A percentile compares a stretch with the other conserved stretches of the same genome.
These are phyloP conservation scores for Leccinum fibrillosum DNA, from an alignment of 768 basidiomycete genomes.

Conservation along the genomic window DNA sequence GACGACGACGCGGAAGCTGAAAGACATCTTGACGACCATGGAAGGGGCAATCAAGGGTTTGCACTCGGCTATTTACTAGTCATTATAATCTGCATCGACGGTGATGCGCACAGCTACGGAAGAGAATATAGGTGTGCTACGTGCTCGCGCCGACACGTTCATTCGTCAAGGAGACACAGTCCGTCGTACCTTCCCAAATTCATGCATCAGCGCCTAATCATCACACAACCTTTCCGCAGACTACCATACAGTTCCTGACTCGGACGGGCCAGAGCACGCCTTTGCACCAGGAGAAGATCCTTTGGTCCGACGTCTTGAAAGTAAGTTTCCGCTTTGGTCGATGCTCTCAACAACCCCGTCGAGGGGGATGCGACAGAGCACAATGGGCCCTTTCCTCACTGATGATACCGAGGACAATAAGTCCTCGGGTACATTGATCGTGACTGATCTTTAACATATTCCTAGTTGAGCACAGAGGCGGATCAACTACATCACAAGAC, in stretches of 20 bases:
- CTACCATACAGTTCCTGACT: conserved; percentile 75
- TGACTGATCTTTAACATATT: no score
- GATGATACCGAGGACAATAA: no score
- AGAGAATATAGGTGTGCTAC: conserved; percentile 42
- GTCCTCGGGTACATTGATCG: no score
- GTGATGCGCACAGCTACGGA: conserved; percentile 47
- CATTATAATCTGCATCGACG: neutral
- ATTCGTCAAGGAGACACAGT: conserved; percentile 69
- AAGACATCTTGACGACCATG: conserved; percentile 48
- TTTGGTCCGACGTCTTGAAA: conserved; percentile 72
- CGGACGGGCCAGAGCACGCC: conserved; percentile 67
- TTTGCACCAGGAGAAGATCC: conserved; percentile 74
- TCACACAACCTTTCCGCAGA: conserved; percentile 58
- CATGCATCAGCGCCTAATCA: neutral
- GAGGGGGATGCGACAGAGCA: no score
- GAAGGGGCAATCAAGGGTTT: conserved; percentile 55
- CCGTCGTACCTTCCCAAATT: conserved; percentile 7
- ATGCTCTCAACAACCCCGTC: no score
- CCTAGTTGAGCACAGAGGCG: no score
- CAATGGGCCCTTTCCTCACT: no score
- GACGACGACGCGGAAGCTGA: conserved; percentile 47
- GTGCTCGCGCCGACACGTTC: conserved; percentile 40
- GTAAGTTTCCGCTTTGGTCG: conserved; percentile 67
- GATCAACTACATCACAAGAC: no score
- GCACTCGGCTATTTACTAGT: neutral